Conservation (phyloP, 2,329 filamentous ascomycete genomes). For the Exophiala phaeomuriformis region DNA sequence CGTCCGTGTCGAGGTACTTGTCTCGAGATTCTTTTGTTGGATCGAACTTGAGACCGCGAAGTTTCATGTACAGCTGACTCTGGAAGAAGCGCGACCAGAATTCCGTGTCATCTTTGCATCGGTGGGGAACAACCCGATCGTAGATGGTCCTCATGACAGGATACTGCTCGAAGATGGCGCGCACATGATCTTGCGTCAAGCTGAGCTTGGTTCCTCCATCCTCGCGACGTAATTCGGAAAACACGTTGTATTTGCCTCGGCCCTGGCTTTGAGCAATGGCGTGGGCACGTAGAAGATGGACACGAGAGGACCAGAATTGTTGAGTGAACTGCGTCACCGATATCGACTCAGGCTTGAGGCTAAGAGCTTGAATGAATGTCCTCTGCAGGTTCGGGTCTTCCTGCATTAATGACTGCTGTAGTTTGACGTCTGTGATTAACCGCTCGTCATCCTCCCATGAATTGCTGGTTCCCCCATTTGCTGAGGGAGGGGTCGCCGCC, state of each 20-base stretch:
- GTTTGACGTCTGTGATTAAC: conserved; percentile 67
- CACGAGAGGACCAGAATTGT: conserved; percentile 90
- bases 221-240: conserved; percentile 78
- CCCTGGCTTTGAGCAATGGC: conserved; percentile 82
- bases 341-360: conserved; percentile 76
- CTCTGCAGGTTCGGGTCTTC: conserved; percentile 67
- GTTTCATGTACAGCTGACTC: conserved; percentile 79
- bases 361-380: conserved; percentile 78
- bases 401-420: conserved; percentile 84
- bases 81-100: conserved; percentile 96
- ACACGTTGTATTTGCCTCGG: conserved; percentile 84
- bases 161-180: conserved; percentile 87
- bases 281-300: conserved; percentile 78
- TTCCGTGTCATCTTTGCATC: conserved; percentile 53
- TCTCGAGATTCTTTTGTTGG: conserved; percentile 66
- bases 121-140: conserved; percentile 80
- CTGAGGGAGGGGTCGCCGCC: conserved; percentile 36
- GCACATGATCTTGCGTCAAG: conserved; percentile 84
- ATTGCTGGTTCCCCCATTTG: conserved; percentile 41
- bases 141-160: conserved; percentile 84
- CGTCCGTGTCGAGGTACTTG: conserved; percentile 38
- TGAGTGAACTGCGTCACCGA: conserved; percentile 73
- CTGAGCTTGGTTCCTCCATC: conserved; percentile 69
- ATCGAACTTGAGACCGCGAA: conserved; percentile 79
- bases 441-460: conserved; percentile 74